Evolutionary conservation across 2,329 filamentous ascomycete genomes (phyloP).

Genomic region (Fonsecaea nubica): DNA sequence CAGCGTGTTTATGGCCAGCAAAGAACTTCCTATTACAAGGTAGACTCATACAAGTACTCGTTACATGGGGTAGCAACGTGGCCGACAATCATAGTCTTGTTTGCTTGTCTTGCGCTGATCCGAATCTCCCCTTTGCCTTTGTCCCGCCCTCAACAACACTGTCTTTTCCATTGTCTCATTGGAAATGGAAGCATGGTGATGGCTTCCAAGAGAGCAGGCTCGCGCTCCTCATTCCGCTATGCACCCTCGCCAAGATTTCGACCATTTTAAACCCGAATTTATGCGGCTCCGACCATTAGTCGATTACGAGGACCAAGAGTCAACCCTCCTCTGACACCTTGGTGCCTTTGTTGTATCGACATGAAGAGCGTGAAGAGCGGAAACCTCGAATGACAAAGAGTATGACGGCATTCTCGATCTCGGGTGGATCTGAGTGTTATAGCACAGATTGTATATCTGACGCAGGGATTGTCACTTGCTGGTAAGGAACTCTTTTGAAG

Average conservation of each 20-base stretch:
- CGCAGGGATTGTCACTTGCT: neutral
- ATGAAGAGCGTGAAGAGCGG: neutral
- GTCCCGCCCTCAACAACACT: neutral
- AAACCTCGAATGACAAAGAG: neutral
- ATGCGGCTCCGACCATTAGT: neutral
- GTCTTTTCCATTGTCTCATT: neutral
- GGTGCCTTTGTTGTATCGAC: neutral
- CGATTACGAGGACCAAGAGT: neutral
- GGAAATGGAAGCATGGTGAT: neutral
- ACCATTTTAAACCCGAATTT: neutral
- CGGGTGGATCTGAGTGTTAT: neutral
- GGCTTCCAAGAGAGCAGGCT: neutral
- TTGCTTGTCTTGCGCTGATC: neutral
- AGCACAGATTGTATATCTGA: neutral
- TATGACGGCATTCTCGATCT: neutral
- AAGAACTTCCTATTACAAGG: conserved; percentile 2
- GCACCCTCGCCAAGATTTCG: neutral
- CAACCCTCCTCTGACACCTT: neutral
- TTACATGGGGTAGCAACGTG: neutral
- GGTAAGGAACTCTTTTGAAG: neutral
- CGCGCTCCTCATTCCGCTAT: neutral
- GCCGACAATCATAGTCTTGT: neutral
- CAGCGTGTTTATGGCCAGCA: neutral
- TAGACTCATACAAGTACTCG: neutral
- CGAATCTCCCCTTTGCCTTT: neutral